A percentile compares a stretch with the other conserved stretches of the same genome.
phyloP scores from a whole-genome alignment of 75 land plant genomes.

The Picea glauca region DNA sequence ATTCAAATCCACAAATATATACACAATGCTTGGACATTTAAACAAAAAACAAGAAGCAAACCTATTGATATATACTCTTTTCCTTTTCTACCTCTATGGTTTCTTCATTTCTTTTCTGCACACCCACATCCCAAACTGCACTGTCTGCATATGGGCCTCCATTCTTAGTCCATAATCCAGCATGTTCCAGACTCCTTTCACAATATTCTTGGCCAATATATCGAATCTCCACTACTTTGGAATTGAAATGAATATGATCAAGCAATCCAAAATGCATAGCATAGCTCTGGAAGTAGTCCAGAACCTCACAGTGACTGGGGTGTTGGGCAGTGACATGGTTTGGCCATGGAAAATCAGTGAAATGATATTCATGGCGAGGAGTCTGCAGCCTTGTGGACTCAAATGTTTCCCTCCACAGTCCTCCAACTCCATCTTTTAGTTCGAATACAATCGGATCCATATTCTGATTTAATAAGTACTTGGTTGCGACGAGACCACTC shows the following conservation, averaged over 20 bases:
- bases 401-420: slow-evolving; percentile 64
- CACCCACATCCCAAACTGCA: slow-evolving; percentile 55
- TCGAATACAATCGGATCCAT: slow-evolving; percentile 63
- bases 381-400: slow-evolving; percentile 67
- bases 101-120: too few species aligned
- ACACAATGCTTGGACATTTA: too few species aligned
- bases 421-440: slow-evolving; percentile 54
- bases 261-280: slow-evolving; percentile 18
- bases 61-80: too few species aligned
- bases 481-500: slow-evolving; percentile 58
- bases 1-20: too few species aligned
- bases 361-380: slow-evolving; percentile 53
- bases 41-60: too few species aligned
- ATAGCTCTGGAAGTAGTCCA: slow-evolving; percentile 66
- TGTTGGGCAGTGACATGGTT: slow-evolving; percentile 21
- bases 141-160: too few species aligned
- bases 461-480: neutral
- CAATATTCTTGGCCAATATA: slow-evolving; percentile 15
- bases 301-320: slow-evolving; percentile 44
- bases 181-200: neutral
- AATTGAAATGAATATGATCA: too few species aligned
- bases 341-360: slow-evolving; percentile 77
- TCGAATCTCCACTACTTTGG: neutral
- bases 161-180: slow-evolving; percentile 18
- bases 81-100: too few species aligned